Base-by-base conservation (phyloP, 1,284 basidiomycete genomes). In the Meira miltonrushii region DNA sequence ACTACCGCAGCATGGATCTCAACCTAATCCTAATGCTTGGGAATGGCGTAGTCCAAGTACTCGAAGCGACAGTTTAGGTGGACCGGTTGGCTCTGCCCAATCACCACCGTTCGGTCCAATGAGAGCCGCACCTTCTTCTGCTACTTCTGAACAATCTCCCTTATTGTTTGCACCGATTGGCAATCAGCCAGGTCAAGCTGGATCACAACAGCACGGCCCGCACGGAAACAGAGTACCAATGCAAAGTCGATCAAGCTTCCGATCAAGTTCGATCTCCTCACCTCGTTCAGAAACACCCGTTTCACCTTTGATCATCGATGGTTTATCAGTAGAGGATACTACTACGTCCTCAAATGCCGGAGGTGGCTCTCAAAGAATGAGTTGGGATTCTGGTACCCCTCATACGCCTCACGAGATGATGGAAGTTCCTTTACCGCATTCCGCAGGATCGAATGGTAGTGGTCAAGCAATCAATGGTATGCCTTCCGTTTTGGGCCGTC, bases 291-390 rank as follows among this genome's bases (percentile, higher is more conserved):
- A 53, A 28, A 69, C 68, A 6, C 68, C 68, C 25, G 53, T 68
- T 39, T 68, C 66, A 7, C 66, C 68, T 5, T 61, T 69, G 40
- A 64, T 64, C 56, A 66, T 69, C 60, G 68, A 67, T 39, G 47
- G 40, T 2, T 54, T 69, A 0, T 62, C 66, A 2, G 67, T 69
- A 60, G 66, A 69, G 10, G 68, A 69, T 2, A 25, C 40, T 8
- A n/a, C 46, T 43, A 15, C 13, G 3, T 33, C 28, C 8, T 15
- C 46, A 10, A 13, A 10, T 9, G 12, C 19, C 2, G 21, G 25
- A 15, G 7, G 15, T 37, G 19, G 41, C 17, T 12, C 41, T 55
- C 41, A 17, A 12, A 17, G 40, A 15, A 33, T n/a, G 17, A 43
- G 44, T 33, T 46, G 39, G 54, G 40, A 55, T 51, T 48, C 12